Evolutionary conservation across 441 rosid species (phyloP).

Genomic region (Kokia cookei): DNA sequence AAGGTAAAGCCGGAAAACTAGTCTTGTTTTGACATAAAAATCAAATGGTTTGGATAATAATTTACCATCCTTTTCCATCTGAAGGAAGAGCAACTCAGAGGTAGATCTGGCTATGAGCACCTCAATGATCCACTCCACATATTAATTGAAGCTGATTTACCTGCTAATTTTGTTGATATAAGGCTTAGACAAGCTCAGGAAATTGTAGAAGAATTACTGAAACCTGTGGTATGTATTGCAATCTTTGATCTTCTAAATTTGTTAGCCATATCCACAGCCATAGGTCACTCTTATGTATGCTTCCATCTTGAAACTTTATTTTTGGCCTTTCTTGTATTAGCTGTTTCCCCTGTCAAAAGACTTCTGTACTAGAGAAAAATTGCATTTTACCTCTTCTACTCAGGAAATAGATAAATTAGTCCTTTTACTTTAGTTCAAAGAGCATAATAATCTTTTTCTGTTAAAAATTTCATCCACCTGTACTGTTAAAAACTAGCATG

Average conservation of each 20-base stretch:
- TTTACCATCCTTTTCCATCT: conserved; percentile 15
- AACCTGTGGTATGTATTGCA: conserved; percentile 69
- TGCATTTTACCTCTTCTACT: too few relatives aligned
- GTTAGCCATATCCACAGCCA: neutral
- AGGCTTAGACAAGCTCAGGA: conserved; percentile 93
- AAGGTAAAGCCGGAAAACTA: conserved; percentile 37
- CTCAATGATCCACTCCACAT: conserved; percentile 93
- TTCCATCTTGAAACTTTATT: neutral
- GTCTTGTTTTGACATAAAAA: neutral
- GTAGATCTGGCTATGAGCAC: conserved; percentile 95
- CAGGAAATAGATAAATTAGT: too few relatives aligned
- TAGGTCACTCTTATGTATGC: neutral
- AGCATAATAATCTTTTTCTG: too few relatives aligned
- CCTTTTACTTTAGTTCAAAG: too few relatives aligned
- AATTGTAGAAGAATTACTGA: conserved; percentile 87
- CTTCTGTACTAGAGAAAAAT: too few relatives aligned
- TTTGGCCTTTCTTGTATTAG: neutral
- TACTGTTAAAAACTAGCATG: too few relatives aligned
- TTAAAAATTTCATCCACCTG: too few relatives aligned
- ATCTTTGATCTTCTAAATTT: neutral
- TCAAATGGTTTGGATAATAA: conserved; percentile 8
- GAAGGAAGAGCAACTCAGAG: conserved; percentile 90
- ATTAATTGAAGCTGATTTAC: conserved; percentile 89
- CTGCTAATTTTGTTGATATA: conserved; percentile 75
- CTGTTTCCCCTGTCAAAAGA: too few relatives aligned